A percentile compares a stretch with the other conserved stretches of the same genome.
phyloP scores from a whole-genome alignment of 129 eudicot species.

The Artemisia tridentata region DNA sequence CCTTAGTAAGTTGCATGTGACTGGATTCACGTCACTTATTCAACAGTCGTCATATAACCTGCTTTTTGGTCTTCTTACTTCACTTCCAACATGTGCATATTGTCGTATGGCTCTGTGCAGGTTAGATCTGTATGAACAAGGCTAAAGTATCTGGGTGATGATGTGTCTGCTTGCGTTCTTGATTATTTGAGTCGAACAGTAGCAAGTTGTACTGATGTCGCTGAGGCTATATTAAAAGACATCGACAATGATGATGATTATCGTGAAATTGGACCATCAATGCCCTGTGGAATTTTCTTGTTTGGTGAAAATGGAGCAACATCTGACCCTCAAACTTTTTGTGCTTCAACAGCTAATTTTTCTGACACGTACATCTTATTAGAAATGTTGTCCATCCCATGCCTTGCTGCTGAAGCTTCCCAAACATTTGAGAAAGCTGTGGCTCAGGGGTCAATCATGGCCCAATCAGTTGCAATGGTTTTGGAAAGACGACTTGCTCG shows the following conservation, averaged over 20 bases:
- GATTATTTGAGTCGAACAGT: constrained; percentile 78
- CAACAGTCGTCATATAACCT: no score
- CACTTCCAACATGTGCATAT: neutral
- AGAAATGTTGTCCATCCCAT: constrained; percentile 90
- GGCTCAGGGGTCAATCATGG: constrained; percentile 70
- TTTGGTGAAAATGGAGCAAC: constrained; percentile 66
- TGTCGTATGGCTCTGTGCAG: constrained; percentile 34
- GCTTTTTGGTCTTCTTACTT: neutral
- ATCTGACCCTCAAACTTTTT: constrained; percentile 53
- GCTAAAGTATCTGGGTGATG: constrained; percentile 72
- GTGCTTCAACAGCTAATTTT: constrained; percentile 54
- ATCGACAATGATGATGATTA: constrained; percentile 67
- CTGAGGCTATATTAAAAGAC: constrained; percentile 79
- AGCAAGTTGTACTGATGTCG: constrained; percentile 81
- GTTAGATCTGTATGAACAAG: constrained; percentile 82
- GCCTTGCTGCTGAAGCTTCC: constrained; percentile 87
- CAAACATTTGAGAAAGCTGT: constrained; percentile 89
- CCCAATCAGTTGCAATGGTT: constrained; percentile 76
- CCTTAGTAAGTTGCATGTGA: no score
- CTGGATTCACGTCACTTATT: no score
- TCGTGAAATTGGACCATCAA: constrained; percentile 43
- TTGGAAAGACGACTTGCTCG: constrained; percentile 79
- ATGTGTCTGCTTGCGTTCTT: constrained; percentile 76
- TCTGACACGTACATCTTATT: constrained; percentile 74
- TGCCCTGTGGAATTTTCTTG: constrained; percentile 59